Evolutionary conservation across 163 green algal genomes (phyloP).

Genomic region (Trebouxia gelatinosa): DNA sequence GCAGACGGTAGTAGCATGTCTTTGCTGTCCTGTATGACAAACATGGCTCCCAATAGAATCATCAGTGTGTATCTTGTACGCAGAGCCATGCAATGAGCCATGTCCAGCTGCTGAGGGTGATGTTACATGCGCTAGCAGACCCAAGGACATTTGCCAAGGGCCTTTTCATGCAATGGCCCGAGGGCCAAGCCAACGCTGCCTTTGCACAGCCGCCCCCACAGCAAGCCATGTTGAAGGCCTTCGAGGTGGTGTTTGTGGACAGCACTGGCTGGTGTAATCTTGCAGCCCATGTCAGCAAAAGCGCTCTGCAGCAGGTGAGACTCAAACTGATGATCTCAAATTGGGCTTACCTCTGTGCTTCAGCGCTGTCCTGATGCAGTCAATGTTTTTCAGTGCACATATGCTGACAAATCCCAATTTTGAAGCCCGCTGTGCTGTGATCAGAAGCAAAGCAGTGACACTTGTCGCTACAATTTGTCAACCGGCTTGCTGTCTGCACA

Average conservation of each 20-base stretch:
- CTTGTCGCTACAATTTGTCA: no score
- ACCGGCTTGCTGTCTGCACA: no score
- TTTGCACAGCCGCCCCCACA: background rate
- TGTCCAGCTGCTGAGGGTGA: slow-evolving; percentile 57
- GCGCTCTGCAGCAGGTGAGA: slow-evolving; percentile 37
- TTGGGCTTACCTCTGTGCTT: no score
- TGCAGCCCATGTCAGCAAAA: slow-evolving; percentile 41
- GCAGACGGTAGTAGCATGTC: background rate
- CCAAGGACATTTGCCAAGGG: slow-evolving; percentile 44
- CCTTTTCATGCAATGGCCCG: slow-evolving; percentile 39
- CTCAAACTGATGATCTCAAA: no score
- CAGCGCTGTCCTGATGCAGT: background rate
- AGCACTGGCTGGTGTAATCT: slow-evolving; percentile 57
- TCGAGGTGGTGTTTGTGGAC: slow-evolving; percentile 57
- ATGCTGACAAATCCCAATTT: no score
- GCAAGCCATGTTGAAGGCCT: slow-evolving; percentile 15
- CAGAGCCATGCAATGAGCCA: slow-evolving; percentile 55
- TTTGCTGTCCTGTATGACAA: slow-evolving; percentile 26
- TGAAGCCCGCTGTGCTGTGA: no score
- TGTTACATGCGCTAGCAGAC: slow-evolving; percentile 55
- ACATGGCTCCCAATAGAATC: background rate
- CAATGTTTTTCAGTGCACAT: no score
- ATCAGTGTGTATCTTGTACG: background rate
- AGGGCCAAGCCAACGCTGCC: background rate
- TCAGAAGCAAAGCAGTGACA: no score